A percentile compares a stretch with the other conserved stretches of the same genome.
Evolutionary conservation across 192 early-diverging fungal genomes (phyloP).

Genomic region (Umbelopsis ramanniana): DNA sequence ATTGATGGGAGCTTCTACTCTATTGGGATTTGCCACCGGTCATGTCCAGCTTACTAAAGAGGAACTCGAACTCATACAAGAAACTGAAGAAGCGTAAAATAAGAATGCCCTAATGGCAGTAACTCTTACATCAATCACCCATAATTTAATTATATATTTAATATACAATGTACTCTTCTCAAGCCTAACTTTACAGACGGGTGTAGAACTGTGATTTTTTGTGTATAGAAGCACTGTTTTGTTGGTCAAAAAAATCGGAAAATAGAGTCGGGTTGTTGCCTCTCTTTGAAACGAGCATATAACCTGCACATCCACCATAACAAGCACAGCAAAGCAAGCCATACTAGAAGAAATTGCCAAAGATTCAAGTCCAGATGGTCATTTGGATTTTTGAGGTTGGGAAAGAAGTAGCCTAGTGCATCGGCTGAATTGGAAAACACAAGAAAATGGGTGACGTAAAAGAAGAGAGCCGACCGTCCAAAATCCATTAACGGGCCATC

Average conservation of each 20-base stretch:
- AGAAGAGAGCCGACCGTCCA: conserved; percentile 17
- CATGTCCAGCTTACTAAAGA: no score
- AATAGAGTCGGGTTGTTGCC: background rate
- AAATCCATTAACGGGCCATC: background rate
- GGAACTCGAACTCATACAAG: no score
- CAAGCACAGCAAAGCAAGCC: background rate
- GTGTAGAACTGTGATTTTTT: no score
- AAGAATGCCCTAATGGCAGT: no score
- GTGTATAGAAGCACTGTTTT: no score
- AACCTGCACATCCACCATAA: conserved; percentile 38
- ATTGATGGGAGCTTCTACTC: no score
- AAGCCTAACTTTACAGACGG: no score
- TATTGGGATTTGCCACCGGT: no score
- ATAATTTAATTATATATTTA: no score
- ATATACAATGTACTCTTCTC: no score
- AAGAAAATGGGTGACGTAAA: background rate
- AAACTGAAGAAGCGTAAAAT: no score
- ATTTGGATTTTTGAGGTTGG: background rate
- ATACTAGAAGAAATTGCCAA: background rate
- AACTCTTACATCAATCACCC: no score
- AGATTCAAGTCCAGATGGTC: background rate
- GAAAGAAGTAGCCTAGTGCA: background rate
- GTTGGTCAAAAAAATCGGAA: conserved; percentile 54
- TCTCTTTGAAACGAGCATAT: background rate
- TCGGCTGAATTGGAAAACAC: background rate